phyloP scores from a whole-genome alignment of 495 filamentous ascomycete genomes.

The Jackrogersella multiformis region DNA sequence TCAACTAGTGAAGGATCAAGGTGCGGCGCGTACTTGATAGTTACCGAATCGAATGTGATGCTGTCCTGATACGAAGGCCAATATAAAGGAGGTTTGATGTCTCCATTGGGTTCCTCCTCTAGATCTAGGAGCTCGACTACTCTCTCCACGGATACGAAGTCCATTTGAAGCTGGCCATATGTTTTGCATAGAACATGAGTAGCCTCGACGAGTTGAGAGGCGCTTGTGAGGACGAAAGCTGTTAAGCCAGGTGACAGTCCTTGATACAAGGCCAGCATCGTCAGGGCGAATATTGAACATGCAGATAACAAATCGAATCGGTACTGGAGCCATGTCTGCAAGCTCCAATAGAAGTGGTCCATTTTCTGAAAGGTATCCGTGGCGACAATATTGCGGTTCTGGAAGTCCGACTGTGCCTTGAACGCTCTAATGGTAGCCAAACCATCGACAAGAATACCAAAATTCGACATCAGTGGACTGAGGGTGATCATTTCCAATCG shows the following conservation, averaged over 20 bases:
- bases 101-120: slow-evolving; percentile 74
- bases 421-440: slow-evolving; percentile 83
- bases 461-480: slow-evolving; percentile 84
- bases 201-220: slow-evolving; percentile 68
- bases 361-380: slow-evolving; percentile 88
- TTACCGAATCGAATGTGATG: slow-evolving; percentile 78
- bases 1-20: slow-evolving; percentile 72
- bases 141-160: slow-evolving; percentile 87
- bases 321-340: slow-evolving; percentile 82
- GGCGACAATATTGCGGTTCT: slow-evolving; percentile 75
- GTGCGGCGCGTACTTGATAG: slow-evolving; percentile 78
- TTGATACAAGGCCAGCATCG: slow-evolving; percentile 73
- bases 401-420: slow-evolving; percentile 75
- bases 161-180: slow-evolving; percentile 87
- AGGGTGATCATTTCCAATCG: slow-evolving; percentile 86
- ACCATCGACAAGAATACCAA: slow-evolving; percentile 80
- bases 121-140: slow-evolving; percentile 79
- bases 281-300: slow-evolving; percentile 73
- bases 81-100: slow-evolving; percentile 71
- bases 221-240: slow-evolving; percentile 76
- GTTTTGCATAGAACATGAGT: slow-evolving; percentile 77
- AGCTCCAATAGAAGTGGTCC: slow-evolving; percentile 92
- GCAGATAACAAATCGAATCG: slow-evolving; percentile 79
- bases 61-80: slow-evolving; percentile 77
- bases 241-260: slow-evolving; percentile 75